Conservation (phyloP, 768 basidiomycete species). For the Tricholoma matsutake region DNA sequence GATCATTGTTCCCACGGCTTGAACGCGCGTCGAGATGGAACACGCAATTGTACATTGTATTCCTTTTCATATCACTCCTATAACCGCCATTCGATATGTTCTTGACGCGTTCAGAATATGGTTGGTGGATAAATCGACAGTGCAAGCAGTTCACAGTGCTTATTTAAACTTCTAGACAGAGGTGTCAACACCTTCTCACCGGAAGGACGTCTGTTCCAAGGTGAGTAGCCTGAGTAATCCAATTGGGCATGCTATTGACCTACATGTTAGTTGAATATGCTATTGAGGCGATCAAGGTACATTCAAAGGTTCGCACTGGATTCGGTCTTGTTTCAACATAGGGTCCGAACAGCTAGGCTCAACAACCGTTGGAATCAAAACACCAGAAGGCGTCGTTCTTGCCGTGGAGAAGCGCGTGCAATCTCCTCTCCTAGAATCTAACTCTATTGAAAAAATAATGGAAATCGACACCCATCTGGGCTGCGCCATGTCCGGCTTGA, state of each 20-base stretch:
- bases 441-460: constrained; percentile 99
- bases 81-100: constrained; percentile 56
- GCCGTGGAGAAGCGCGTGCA: constrained; percentile 99
- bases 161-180: constrained; percentile 55
- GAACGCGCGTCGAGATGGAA: constrained; percentile 44
- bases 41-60: constrained; percentile 25
- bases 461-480: constrained; percentile 97
- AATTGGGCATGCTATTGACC: constrained; percentile 11
- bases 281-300: constrained; percentile 97
- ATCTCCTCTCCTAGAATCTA: constrained; percentile 91
- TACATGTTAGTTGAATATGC: constrained; percentile 82
- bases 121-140: constrained; percentile 36
- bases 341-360: constrained; percentile 77
- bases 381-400: constrained; percentile 86
- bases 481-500: constrained; percentile 96
- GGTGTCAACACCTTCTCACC: constrained; percentile 99
- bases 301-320: constrained; percentile 2
- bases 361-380: constrained; percentile 94
- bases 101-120: constrained; percentile 94
- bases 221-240: constrained; percentile 37
- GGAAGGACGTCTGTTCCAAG: constrained; percentile 98
- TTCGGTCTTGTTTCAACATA: constrained; percentile 3
- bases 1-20: constrained; percentile 35
- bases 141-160: not conserved
- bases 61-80: constrained; percentile 16